A percentile compares a stretch with the other conserved stretches of the same genome.
phyloP scores from a whole-genome alignment of 768 basidiomycete genomes.

The Hypholoma sublateritium region DNA sequence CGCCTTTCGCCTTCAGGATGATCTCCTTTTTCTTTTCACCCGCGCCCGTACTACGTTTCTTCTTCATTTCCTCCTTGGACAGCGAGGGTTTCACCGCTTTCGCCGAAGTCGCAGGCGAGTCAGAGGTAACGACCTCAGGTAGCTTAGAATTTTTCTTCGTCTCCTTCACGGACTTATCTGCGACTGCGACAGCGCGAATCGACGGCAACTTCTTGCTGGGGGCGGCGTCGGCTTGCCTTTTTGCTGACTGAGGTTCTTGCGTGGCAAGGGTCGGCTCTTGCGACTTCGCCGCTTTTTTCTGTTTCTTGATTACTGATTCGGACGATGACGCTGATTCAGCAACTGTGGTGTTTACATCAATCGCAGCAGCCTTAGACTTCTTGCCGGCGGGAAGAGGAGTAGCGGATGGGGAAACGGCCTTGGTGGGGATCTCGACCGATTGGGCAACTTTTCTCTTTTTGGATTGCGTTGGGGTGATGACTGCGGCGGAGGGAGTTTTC shows the following conservation, averaged over 20 bases:
- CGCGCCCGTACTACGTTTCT: slow-evolving; percentile 43
- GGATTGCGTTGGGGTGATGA: slow-evolving; percentile 8
- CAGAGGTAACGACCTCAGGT: slow-evolving; percentile 7
- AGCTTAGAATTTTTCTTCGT: slow-evolving; percentile 15
- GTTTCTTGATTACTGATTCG: slow-evolving; percentile 13
- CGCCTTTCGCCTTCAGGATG: slow-evolving; percentile 32
- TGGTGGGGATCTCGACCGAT: slow-evolving; percentile 4
- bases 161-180: slow-evolving; percentile 13
- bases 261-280: background rate
- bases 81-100: slow-evolving; percentile 22
- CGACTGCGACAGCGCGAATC: slow-evolving; percentile 4
- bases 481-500: slow-evolving; percentile 16
- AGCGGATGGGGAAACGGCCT: slow-evolving; percentile 6
- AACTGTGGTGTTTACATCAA: background rate
- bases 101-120: slow-evolving; percentile 13
- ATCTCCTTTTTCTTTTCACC: slow-evolving; percentile 62
- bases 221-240: slow-evolving; percentile 11
- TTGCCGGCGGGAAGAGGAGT: slow-evolving; percentile 9
- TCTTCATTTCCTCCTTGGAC: slow-evolving; percentile 49
- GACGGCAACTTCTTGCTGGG: slow-evolving; percentile 8
- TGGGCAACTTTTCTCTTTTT: slow-evolving; percentile 19
- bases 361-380: slow-evolving; percentile 11
- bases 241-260: slow-evolving; percentile 17
- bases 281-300: slow-evolving; percentile 1
- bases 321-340: slow-evolving; percentile 5